Evolutionary conservation across 2,329 filamentous ascomycete species (phyloP), one percentile per base, ranked within the genome.

Genomic region (Calonectria ilicicola): DNA sequence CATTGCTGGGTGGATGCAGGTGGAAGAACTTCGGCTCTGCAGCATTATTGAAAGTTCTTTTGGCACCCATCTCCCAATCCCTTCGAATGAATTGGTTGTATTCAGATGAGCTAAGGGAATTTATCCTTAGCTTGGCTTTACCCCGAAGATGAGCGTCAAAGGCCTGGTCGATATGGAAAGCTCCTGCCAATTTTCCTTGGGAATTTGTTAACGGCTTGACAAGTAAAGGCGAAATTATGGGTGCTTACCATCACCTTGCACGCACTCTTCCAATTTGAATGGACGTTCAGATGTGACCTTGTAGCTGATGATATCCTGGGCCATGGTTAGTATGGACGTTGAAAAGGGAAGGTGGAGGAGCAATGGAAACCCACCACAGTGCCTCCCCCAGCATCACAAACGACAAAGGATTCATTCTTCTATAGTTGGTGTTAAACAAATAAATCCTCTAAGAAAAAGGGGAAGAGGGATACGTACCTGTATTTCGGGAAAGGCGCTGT

Each of bases 271-370:
- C 2, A 71, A n/a, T 27, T 49, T 21, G 35, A 56, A 65, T 35
- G 69, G 69, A 2, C 56, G 44, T 10, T 53, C 26, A 7, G 69
- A 71, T 2, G 10, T 64, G 21, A 71, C 56, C 3, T 38, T 63
- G 26, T 71, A 71, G 15, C 53, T 71, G 15, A 71, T 71, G 26
- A 67, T 64, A 40, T 71, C 69, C 69, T 67, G 3, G n/a, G 19
- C 10, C 8, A 19, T 5, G 14, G 35, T 67, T 8, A 64, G 53
- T 5, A 12, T 7, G 12, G 15, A 8, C 2, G 27, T 7, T 8
- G 8, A n/a, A 17, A 12, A 3, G 23, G 29, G 9, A 2, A 23
- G 9, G 17, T 47, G 17, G 17, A 26, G 23, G 6, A 32, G 7
- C n/a, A 29, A 32, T 6, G 46, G 3, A 5, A 21, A 29, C 65